Conservation (phyloP, 1,284 basidiomycete genomes). For the Somion occarium region DNA sequence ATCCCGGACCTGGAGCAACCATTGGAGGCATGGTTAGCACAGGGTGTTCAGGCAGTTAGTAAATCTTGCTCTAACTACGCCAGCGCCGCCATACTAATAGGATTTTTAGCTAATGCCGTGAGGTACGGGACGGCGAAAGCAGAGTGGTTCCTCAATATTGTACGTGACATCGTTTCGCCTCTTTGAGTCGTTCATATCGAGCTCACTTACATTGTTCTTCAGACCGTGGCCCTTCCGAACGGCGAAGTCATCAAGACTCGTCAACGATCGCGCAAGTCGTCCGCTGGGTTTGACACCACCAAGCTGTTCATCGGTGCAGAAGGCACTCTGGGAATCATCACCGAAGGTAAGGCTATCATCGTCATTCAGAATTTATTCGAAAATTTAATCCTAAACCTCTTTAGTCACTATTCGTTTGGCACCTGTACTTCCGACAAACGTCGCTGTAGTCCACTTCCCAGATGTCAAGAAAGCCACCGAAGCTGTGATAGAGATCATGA, state of each 20-base stretch:
- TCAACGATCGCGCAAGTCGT: constrained; percentile 80
- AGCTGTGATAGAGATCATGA: constrained; percentile 74
- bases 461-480: constrained; percentile 62
- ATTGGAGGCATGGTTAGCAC: constrained; percentile 93
- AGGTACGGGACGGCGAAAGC: constrained; percentile 53
- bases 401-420: constrained; percentile 76
- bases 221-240: constrained; percentile 87
- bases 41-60: constrained; percentile 73
- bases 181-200: neutral
- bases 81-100: neutral
- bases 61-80: neutral
- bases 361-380: neutral
- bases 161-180: constrained; percentile 26
- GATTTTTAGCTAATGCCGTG: constrained; percentile 51
- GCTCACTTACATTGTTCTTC: neutral
- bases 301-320: constrained; percentile 95
- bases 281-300: constrained; percentile 88
- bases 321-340: constrained; percentile 90
- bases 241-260: constrained; percentile 95
- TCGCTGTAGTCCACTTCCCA: constrained; percentile 68
- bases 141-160: constrained; percentile 66
- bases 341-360: constrained; percentile 64
- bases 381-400: neutral
- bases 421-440: constrained; percentile 74
- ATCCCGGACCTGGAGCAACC: constrained; percentile 77